phyloP scores from a whole-genome alignment of 805 yeast species.

The Ogataea haglerorum region DNA sequence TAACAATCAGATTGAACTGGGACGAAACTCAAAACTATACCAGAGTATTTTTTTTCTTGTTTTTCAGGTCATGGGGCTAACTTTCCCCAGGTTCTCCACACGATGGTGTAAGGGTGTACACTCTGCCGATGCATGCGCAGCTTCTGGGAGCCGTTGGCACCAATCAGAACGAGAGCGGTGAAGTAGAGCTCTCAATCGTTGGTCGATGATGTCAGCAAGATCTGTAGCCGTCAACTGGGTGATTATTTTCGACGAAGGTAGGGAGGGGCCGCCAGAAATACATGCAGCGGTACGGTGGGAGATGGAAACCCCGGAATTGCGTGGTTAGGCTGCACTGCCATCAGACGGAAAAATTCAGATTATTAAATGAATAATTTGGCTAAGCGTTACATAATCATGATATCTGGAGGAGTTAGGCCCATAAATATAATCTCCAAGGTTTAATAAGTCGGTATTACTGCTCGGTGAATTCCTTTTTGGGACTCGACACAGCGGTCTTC shows the following conservation, averaged over 20 bases:
- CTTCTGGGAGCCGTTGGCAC: no score
- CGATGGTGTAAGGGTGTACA: conserved; percentile 7
- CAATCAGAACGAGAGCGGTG: neutral
- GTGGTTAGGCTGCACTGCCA: neutral
- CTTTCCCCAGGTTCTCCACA: conserved; percentile 9
- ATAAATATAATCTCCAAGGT: neutral
- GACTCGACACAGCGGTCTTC: neutral
- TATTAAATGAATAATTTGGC: no score
- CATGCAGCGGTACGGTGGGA: neutral
- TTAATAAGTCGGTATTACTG: neutral
- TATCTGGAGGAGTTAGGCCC: neutral
- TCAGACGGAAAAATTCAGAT: no score
- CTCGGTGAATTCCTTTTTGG: conserved; percentile 9
- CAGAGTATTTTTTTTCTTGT: neutral
- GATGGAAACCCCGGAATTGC: conserved; percentile 2
- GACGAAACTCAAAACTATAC: neutral
- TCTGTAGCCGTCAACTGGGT: no score
- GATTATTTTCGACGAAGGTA: no score
- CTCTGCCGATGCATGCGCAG: neutral
- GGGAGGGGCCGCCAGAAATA: neutral
- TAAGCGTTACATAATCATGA: neutral
- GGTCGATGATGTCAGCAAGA: no score
- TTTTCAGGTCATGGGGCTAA: conserved; percentile 2
- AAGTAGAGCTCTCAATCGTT: no score
- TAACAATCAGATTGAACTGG: no score